Percentiles rank a stretch among this genome's conserved stretches.
These are phyloP conservation scores for Pseudogymnoascus sp. DNA, from an alignment of 2,329 filamentous ascomycete species.

Conservation along the genomic window DNA sequence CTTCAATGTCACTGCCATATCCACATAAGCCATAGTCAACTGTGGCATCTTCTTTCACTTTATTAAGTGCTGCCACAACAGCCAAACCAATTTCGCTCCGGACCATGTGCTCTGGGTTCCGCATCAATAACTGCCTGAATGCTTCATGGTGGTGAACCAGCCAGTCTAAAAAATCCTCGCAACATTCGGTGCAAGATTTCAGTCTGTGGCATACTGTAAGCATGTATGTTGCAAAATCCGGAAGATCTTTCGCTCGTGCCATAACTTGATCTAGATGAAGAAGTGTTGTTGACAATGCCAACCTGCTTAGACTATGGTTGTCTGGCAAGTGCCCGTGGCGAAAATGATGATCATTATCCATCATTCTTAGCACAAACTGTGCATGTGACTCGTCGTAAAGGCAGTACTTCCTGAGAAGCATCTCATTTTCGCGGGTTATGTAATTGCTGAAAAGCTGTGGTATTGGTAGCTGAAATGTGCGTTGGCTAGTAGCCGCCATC, in stretches of 20 bases:
- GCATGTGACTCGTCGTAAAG: slow-evolving; percentile 68
- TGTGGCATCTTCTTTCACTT: slow-evolving; percentile 43
- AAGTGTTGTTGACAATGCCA: slow-evolving; percentile 49
- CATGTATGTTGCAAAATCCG: slow-evolving; percentile 53
- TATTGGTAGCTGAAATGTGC: slow-evolving; percentile 41
- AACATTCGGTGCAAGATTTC: slow-evolving; percentile 46
- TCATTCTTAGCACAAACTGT: slow-evolving; percentile 56
- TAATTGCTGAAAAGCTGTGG: slow-evolving; percentile 43
- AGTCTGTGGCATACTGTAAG: slow-evolving; percentile 45
- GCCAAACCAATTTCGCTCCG: slow-evolving; percentile 45
- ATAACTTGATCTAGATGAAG: slow-evolving; percentile 70
- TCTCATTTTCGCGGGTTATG: slow-evolving; percentile 65
- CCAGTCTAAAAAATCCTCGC: slow-evolving; percentile 54
- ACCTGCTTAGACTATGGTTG: slow-evolving; percentile 38
- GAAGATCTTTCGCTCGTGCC: slow-evolving; percentile 61
- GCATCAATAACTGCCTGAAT: slow-evolving; percentile 59
- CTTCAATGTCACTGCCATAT: slow-evolving; percentile 19
- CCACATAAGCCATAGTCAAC: slow-evolving; percentile 37
- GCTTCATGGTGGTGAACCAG: slow-evolving; percentile 47
- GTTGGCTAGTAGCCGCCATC: slow-evolving; percentile 29
- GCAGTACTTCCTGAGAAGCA: slow-evolving; percentile 68
- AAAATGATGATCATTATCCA: slow-evolving; percentile 48
- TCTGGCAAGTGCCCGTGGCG: slow-evolving; percentile 29
- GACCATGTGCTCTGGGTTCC: slow-evolving; percentile 49
- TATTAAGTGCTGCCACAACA: slow-evolving; percentile 45